phyloP scores from a whole-genome alignment of 1,284 basidiomycete species.

The Tremellales sp. region DNA sequence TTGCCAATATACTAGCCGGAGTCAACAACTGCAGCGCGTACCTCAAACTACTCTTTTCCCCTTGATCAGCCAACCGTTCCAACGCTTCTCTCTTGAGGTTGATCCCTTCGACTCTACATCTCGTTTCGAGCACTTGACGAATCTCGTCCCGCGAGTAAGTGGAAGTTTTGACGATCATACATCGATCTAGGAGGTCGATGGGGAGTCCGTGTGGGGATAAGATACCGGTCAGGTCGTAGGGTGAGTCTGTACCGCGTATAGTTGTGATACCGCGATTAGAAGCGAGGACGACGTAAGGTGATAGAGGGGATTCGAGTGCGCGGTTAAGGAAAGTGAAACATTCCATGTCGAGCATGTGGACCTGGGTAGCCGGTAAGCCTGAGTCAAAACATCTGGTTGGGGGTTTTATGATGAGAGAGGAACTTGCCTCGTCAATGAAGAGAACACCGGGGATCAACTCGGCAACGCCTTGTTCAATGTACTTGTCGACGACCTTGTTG shows the following conservation, averaged over 20 bases:
- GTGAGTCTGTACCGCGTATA: constrained; percentile 74
- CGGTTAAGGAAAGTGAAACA: constrained; percentile 99
- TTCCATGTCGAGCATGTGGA: constrained; percentile 99
- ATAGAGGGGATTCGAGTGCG: constrained; percentile 90
- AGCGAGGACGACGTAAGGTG: constrained; percentile 93
- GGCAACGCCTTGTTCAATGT: constrained; percentile 96
- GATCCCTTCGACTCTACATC: constrained; percentile 81
- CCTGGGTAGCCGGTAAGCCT: constrained; percentile 53
- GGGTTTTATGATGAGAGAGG: background rate
- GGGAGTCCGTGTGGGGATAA: constrained; percentile 91
- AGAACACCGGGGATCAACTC: constrained; percentile 96
- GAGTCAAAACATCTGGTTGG: background rate
- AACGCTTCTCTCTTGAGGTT: constrained; percentile 72
- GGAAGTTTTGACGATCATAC: constrained; percentile 93
- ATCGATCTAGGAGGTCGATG: constrained; percentile 88
- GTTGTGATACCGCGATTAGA: constrained; percentile 90
- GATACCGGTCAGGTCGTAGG: constrained; percentile 63
- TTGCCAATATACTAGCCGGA: constrained; percentile 84
- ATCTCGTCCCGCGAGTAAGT: constrained; percentile 82
- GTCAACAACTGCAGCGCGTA: constrained; percentile 89
- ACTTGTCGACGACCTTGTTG: constrained; percentile 96
- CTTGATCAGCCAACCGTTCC: constrained; percentile 75
- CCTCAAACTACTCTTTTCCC: constrained; percentile 79
- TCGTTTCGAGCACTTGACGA: constrained; percentile 76
- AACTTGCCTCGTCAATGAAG: constrained; percentile 91